These are phyloP conservation scores for Naganishia sp. DNA, from an alignment of 1,284 basidiomycete genomes.

Conservation along the genomic window DNA sequence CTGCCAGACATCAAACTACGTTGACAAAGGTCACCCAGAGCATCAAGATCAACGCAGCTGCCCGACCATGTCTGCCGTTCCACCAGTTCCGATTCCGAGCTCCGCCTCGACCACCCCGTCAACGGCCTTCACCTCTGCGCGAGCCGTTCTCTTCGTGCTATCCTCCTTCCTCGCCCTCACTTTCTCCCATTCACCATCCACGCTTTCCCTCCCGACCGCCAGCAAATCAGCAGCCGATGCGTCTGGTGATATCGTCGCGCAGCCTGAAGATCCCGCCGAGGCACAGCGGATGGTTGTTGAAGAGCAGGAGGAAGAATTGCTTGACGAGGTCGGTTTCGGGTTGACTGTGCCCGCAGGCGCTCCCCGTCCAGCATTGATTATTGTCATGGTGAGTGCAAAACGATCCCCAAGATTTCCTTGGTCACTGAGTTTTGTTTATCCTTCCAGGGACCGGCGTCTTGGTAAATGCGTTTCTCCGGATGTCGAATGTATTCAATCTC, in stretches of 20 bases:
- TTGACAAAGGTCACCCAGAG: no score
- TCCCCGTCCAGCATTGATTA: slow-evolving; percentile 49
- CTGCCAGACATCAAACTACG: no score
- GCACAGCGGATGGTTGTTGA: slow-evolving; percentile 12
- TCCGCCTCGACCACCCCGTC: slow-evolving; percentile 4
- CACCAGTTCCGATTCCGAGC: slow-evolving; percentile 9
- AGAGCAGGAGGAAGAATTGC: slow-evolving; percentile 37
- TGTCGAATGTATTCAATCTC: neutral
- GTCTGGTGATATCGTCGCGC: neutral
- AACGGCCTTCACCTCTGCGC: slow-evolving; percentile 11
- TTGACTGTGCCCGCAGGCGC: slow-evolving; percentile 42
- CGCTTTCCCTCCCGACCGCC: neutral
- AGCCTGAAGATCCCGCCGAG: slow-evolving; percentile 12
- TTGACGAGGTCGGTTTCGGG: slow-evolving; percentile 42
- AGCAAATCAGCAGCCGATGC: neutral
- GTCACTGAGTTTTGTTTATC: neutral
- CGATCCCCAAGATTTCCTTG: no score
- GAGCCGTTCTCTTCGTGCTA: slow-evolving; percentile 13
- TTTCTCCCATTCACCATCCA: slow-evolving; percentile 15
- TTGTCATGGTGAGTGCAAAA: slow-evolving; percentile 50
- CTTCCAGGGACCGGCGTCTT: slow-evolving; percentile 35
- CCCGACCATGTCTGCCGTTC: slow-evolving; percentile 16
- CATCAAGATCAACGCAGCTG: neutral
- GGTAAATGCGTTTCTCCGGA: slow-evolving; percentile 39
- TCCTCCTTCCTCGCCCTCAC: slow-evolving; percentile 20